phyloP scores from a whole-genome alignment of 2,329 filamentous ascomycete species.

The Botryotinia globosa region DNA sequence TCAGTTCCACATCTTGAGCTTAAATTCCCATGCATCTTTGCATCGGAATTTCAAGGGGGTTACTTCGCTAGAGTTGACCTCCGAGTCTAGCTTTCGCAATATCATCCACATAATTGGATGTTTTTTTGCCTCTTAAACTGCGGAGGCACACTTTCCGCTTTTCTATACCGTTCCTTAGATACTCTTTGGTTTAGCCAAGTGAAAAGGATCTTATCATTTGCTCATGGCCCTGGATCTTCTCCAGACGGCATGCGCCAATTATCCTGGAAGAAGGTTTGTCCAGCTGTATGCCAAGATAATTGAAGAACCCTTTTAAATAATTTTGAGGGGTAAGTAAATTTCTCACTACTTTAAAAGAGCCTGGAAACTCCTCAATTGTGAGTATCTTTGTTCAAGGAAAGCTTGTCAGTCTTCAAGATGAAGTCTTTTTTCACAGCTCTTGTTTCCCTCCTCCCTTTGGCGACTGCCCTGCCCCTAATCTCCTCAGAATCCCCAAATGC shows the following conservation, averaged over 20 bases:
- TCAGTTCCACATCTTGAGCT: neutral
- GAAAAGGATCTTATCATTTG: neutral
- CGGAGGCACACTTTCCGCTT: slow-evolving; percentile 16
- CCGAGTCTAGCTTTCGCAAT: neutral
- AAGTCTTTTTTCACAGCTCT: slow-evolving; percentile 1
- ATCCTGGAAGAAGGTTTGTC: neutral
- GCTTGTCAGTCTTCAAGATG: neutral
- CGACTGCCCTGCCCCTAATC: slow-evolving; percentile 1
- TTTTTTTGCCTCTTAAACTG: neutral
- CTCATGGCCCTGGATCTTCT: neutral
- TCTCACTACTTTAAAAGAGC: neutral
- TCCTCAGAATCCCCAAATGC: neutral
- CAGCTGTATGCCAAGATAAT: neutral
- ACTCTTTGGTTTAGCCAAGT: neutral
- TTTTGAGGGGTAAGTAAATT: neutral
- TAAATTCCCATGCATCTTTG: neutral
- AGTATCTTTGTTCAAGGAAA: neutral
- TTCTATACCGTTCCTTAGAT: neutral
- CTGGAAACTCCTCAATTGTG: neutral
- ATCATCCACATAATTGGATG: neutral
- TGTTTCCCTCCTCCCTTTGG: slow-evolving; percentile 3
- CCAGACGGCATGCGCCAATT: neutral
- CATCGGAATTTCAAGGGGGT: neutral
- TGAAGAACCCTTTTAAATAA: neutral
- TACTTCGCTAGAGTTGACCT: neutral